These are phyloP conservation scores for Leptographium radiaticola DNA, from an alignment of 2,329 filamentous ascomycete species.

Conservation along the genomic window DNA sequence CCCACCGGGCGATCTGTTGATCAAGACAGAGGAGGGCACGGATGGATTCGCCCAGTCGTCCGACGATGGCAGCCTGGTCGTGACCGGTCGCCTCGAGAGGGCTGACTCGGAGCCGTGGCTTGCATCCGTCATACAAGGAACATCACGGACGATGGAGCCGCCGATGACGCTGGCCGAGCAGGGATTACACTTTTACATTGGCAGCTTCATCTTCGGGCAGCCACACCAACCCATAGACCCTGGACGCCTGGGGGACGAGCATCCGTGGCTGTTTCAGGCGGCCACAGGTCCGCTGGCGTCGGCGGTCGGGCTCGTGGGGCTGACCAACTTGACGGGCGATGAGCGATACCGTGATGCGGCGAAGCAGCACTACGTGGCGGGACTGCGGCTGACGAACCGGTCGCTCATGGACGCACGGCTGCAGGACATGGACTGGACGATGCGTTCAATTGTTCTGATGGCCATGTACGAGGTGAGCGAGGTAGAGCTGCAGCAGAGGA, in stretches of 20 bases:
- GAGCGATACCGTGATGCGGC: conserved; percentile 31
- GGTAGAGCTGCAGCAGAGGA: not conserved
- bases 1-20: not conserved
- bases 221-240: conserved; percentile 32
- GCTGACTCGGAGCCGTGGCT: not conserved
- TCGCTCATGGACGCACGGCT: conserved; percentile 23
- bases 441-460: conserved; percentile 41
- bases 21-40: not conserved
- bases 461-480: conserved; percentile 46
- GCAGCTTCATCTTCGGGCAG: conserved; percentile 36
- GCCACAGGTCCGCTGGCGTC: conserved; percentile 35
- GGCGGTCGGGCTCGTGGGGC: conserved; percentile 43
- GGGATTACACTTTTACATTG: conserved; percentile 37
- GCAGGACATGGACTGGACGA: conserved; percentile 28
- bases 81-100: not conserved
- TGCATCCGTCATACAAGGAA: not conserved
- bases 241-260: conserved; percentile 20
- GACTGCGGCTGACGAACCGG: conserved; percentile 33
- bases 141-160: conserved; percentile 20
- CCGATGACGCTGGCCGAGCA: conserved; percentile 30
- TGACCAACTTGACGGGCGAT: conserved; percentile 40
- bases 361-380: conserved; percentile 38
- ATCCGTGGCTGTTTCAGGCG: conserved; percentile 23
- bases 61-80: not conserved
- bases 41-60: not conserved